These are phyloP conservation scores for Pyrus hybrid DNA, from an alignment of 331 rosid genomes.

Conservation along the genomic window DNA sequence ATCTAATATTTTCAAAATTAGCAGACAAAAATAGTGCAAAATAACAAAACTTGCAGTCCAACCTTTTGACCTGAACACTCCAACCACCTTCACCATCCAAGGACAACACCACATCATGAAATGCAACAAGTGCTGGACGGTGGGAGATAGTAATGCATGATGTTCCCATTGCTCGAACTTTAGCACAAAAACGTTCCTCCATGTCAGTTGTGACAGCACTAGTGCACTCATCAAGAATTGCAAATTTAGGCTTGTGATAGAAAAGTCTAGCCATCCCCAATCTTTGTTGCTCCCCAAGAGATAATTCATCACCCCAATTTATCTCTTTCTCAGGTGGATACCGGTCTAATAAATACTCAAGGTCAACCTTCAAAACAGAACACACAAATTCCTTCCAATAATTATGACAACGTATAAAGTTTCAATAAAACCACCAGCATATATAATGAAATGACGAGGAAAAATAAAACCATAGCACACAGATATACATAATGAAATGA, in stretches of 20 bases:
- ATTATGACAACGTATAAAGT: conserved; percentile 12
- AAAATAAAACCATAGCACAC: not conserved
- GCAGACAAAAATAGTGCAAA: not conserved
- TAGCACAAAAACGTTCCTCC: conserved; percentile 98
- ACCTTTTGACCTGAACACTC: conserved; percentile 85
- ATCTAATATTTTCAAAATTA: not conserved
- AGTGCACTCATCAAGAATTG: conserved; percentile 98
- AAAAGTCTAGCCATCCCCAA: conserved; percentile 99
- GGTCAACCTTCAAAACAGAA: conserved; percentile 69
- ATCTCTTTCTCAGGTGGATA: conserved; percentile 81
- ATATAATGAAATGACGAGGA: not conserved
- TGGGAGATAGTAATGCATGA: conserved; percentile 99
- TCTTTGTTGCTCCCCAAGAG: conserved; percentile 96
- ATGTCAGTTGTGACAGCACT: conserved; percentile 99
- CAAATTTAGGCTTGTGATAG: conserved; percentile 95
- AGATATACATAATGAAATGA: not conserved
- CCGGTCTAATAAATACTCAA: conserved; percentile 87
- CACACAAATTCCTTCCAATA: conserved; percentile 10
- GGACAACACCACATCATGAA: conserved; percentile 89
- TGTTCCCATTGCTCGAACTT: conserved; percentile 98
- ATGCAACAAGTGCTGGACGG: conserved; percentile 97
- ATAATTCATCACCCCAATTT: conserved; percentile 96
- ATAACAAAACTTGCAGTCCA: conserved; percentile 8
- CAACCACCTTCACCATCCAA: conserved; percentile 99
- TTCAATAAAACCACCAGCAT: not conserved